phyloP scores from a whole-genome alignment of 176 grass and related monocot species.

The Carex scoparia region DNA sequence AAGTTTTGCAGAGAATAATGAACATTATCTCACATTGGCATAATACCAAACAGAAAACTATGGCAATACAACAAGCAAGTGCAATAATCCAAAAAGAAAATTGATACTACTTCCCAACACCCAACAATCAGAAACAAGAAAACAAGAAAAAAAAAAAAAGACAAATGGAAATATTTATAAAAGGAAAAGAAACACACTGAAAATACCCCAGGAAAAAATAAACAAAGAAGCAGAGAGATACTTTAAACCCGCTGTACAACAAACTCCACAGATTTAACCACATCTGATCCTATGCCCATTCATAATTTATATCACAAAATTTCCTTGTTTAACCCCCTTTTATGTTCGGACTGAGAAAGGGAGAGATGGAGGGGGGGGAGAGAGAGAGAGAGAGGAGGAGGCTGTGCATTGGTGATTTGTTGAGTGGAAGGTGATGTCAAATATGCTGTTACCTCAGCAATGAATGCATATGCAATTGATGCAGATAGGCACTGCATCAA shows the following conservation, averaged over 20 bases:
- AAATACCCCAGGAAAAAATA: not conserved
- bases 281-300: not conserved
- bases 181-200: not conserved
- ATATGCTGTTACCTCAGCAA: not conserved
- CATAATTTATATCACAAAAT: not conserved
- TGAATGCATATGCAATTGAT: not conserved
- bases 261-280: not conserved
- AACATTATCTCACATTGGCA: not conserved
- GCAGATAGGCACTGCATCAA: not conserved
- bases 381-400: not conserved
- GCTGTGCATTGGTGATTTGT: not conserved
- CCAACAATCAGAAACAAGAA: not conserved
- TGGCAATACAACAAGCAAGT: not conserved
- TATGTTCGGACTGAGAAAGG: not conserved
- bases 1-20: slow-evolving; percentile 1
- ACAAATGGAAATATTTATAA: not conserved
- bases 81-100: not conserved
- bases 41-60: not conserved
- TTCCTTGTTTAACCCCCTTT: not conserved
- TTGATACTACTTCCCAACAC: not conserved
- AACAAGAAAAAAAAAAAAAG: not conserved
- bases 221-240: not conserved
- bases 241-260: not conserved
- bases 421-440: not conserved
- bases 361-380: not conserved